Percentiles rank a stretch among this genome's conserved stretches.
These are phyloP conservation scores for Phytophthora pinifolia DNA, from an alignment of 352 stramenopile genomes.

Conservation along the genomic window DNA sequence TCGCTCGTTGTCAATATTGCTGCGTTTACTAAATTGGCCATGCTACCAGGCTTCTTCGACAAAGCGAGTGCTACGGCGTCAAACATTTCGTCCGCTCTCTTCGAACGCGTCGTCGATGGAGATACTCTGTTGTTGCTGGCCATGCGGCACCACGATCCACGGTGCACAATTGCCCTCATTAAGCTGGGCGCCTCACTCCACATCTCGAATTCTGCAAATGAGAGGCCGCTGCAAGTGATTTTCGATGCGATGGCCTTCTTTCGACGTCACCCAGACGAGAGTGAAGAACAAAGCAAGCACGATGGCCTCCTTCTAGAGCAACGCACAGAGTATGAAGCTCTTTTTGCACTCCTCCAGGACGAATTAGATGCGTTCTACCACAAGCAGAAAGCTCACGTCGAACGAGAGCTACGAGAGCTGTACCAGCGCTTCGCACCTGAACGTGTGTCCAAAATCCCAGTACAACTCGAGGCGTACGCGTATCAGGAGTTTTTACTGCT, in stretches of 20 bases:
- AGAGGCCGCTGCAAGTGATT: conserved; percentile 37
- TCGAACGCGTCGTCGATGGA: conserved; percentile 41
- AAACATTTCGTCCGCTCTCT: too few relatives aligned
- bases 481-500: conserved; percentile 50
- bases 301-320: conserved; percentile 16
- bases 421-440: conserved; percentile 58
- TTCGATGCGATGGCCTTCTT: conserved; percentile 38
- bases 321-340: conserved; percentile 24
- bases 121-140: conserved; percentile 60
- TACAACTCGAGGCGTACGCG: conserved; percentile 54
- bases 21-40: not conserved
- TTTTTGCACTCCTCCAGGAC: conserved; percentile 36
- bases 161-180: conserved; percentile 37
- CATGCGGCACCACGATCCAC: conserved; percentile 42
- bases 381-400: conserved; percentile 16
- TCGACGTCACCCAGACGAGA: conserved; percentile 25
- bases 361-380: conserved; percentile 36
- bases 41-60: conserved; percentile 56
- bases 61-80: not conserved
- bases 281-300: conserved; percentile 1
- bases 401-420: conserved; percentile 34
- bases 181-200: conserved; percentile 32
- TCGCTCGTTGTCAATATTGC: not conserved
- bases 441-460: conserved; percentile 44
- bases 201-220: conserved; percentile 26